These are phyloP conservation scores for Penicillium sclerotigenum DNA, from an alignment of 2,329 filamentous ascomycete genomes.

Conservation along the genomic window DNA sequence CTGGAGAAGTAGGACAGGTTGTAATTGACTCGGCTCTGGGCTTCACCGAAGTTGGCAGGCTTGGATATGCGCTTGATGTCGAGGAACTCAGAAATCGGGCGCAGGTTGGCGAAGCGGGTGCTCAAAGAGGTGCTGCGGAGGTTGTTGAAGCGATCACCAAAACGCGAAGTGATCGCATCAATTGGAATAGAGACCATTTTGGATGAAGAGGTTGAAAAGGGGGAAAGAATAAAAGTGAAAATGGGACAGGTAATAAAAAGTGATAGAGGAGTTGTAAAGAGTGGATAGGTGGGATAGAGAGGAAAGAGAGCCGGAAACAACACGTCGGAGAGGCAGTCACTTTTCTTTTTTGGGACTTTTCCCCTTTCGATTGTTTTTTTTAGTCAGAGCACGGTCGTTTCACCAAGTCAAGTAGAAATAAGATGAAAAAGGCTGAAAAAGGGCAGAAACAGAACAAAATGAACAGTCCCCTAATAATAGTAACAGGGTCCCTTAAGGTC, in stretches of 20 bases:
- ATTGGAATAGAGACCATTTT: slow-evolving; percentile 90
- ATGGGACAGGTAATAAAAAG: no score
- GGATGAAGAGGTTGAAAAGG: slow-evolving; percentile 6
- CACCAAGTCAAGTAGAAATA: background rate
- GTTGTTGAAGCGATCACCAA: slow-evolving; percentile 85
- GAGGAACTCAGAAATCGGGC: slow-evolving; percentile 87
- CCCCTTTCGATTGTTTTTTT: slow-evolving; percentile 4
- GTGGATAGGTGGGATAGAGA: background rate
- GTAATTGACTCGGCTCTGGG: slow-evolving; percentile 92
- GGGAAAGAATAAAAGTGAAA: background rate
- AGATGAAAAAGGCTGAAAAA: background rate
- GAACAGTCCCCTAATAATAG: background rate
- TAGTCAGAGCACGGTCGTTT: background rate
- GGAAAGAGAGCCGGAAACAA: background rate
- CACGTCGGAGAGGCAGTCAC: slow-evolving; percentile 3
- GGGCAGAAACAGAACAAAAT: background rate
- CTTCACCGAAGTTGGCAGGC: slow-evolving; percentile 83
- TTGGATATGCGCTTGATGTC: slow-evolving; percentile 95
- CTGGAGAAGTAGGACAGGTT: slow-evolving; percentile 96
- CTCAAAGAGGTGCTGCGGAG: slow-evolving; percentile 75
- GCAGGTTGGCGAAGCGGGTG: slow-evolving; percentile 86
- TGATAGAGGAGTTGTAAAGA: background rate
- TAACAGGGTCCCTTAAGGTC: background rate
- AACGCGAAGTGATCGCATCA: slow-evolving; percentile 83
- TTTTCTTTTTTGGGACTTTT: slow-evolving; percentile 11